These are phyloP conservation scores for Populus nigra DNA, from an alignment of 345 rosid genomes.

Conservation along the genomic window DNA sequence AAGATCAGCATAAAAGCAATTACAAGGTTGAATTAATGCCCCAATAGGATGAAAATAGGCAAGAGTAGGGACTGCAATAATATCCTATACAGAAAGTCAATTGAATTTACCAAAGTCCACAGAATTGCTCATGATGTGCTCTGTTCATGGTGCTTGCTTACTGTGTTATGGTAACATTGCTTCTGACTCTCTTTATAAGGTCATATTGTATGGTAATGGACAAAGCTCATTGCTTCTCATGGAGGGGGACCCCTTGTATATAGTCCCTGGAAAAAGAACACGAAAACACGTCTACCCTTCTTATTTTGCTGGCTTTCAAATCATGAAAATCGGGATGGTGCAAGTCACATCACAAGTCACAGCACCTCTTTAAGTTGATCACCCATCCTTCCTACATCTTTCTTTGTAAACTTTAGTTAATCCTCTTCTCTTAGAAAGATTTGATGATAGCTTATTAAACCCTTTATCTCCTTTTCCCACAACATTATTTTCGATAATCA, in stretches of 20 bases:
- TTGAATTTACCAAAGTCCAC: not conserved
- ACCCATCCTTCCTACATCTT: constrained; percentile 21
- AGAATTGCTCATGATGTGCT: not conserved
- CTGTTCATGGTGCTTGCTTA: not conserved
- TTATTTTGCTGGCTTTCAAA: constrained; percentile 17
- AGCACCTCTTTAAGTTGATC: constrained; percentile 36
- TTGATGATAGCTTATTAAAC: constrained; percentile 13
- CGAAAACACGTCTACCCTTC: constrained; percentile 13
- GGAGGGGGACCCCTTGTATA: not conserved
- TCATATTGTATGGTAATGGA: not conserved
- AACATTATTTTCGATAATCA: not conserved
- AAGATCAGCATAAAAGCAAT: not conserved
- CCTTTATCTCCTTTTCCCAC: not conserved
- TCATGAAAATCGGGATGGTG: constrained; percentile 14
- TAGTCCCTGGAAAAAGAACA: not conserved
- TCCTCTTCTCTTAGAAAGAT: constrained; percentile 5
- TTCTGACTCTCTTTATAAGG: not conserved
- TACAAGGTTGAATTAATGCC: not conserved
- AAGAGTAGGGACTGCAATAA: not conserved
- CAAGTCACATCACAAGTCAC: constrained; percentile 29
- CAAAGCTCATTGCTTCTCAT: not conserved
- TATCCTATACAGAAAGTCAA: not conserved
- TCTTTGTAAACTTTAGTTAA: not conserved
- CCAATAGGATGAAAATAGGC: not conserved
- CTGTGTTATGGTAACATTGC: not conserved